Conservation (phyloP, 2,329 filamentous ascomycete genomes). For the Gyromitra esculenta region DNA sequence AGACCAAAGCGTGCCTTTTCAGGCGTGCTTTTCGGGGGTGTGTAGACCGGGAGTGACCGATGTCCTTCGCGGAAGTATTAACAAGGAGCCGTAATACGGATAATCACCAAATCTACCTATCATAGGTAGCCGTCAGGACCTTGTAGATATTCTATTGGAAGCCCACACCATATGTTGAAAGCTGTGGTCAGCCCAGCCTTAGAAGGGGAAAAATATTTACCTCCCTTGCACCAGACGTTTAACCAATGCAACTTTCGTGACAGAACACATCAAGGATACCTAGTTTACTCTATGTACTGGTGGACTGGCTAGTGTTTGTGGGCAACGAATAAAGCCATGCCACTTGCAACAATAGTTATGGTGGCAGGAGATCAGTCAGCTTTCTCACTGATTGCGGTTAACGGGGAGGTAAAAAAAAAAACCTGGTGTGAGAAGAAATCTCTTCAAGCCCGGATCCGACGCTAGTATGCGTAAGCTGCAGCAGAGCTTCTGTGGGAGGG, state of each 20-base stretch:
- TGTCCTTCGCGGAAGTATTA: constrained; percentile 18
- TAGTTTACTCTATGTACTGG: constrained; percentile 11
- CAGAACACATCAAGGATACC: constrained; percentile 16
- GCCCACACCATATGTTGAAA: constrained; percentile 19
- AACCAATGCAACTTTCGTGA: constrained; percentile 16
- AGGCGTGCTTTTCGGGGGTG: constrained; percentile 30
- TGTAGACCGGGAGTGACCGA: constrained; percentile 30
- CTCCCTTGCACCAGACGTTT: constrained; percentile 10
- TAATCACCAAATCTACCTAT: neutral
- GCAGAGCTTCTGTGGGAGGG: constrained; percentile 20
- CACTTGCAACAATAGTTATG: constrained; percentile 45
- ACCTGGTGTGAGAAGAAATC: constrained; percentile 1
- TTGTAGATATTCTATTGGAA: constrained; percentile 20
- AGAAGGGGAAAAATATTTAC: constrained; percentile 21
- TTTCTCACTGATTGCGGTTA: constrained; percentile 24
- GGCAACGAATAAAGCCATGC: constrained; percentile 44
- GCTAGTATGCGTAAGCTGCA: constrained; percentile 34
- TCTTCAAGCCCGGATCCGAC: constrained; percentile 12
- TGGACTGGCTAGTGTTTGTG: constrained; percentile 25
- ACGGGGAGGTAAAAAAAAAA: constrained; percentile 9
- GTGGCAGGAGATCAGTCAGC: constrained; percentile 27
- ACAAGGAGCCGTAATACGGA: constrained; percentile 13
- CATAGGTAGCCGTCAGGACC: neutral
- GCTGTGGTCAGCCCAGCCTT: constrained; percentile 7
- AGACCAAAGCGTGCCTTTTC: constrained; percentile 40